phyloP scores from a whole-genome alignment of 768 basidiomycete species.

The Scleroderma bovista region DNA sequence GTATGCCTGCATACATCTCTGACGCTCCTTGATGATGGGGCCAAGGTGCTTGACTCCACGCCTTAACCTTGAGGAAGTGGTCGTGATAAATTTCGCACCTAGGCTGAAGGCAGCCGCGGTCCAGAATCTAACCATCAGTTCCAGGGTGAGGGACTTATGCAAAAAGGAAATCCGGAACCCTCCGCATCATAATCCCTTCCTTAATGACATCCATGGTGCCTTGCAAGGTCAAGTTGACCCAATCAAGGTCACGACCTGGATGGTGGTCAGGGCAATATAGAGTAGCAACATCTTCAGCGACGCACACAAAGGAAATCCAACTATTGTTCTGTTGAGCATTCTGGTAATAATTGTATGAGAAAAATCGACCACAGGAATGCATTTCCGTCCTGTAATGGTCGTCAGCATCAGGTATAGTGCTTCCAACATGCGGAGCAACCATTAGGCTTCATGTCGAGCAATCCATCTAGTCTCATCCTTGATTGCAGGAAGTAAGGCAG shows the following conservation, averaged over 20 bases:
- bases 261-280: not conserved
- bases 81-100: slow-evolving; percentile 10
- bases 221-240: slow-evolving; percentile 26
- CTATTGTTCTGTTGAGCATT: slow-evolving; percentile 40
- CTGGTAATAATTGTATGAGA: slow-evolving; percentile 35
- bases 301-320: slow-evolving; percentile 46
- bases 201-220: slow-evolving; percentile 25
- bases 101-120: slow-evolving; percentile 8
- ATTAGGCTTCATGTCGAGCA: slow-evolving; percentile 20
- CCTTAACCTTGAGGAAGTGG: not conserved
- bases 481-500: slow-evolving; percentile 33
- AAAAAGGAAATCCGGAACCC: slow-evolving; percentile 29
- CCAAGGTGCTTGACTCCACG: slow-evolving; percentile 14
- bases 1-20: slow-evolving; percentile 14
- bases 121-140: not conserved
- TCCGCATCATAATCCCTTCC: slow-evolving; percentile 12
- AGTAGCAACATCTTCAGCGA: slow-evolving; percentile 1
- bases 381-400: slow-evolving; percentile 35
- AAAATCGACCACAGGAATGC: slow-evolving; percentile 19
- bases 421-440: slow-evolving; percentile 7
- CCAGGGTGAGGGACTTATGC: slow-evolving; percentile 17
- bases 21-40: slow-evolving; percentile 28
- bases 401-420: not conserved
- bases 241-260: slow-evolving; percentile 37
- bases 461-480: slow-evolving; percentile 42